Evolutionary conservation across 345 rosid species (phyloP).

Genomic region (Euclidium syriacum): DNA sequence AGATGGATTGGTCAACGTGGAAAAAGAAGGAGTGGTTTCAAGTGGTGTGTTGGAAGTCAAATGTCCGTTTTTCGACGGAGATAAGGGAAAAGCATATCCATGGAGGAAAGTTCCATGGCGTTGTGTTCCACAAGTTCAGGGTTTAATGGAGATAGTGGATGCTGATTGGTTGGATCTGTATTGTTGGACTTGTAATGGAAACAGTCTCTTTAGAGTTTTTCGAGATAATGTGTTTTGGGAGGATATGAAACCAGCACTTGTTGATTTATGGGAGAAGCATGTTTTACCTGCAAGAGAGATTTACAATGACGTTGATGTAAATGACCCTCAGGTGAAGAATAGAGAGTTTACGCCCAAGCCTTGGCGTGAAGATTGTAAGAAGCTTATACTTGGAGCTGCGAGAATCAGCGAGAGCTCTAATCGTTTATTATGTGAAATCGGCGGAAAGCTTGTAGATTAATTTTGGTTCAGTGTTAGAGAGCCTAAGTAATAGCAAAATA

Average conservation of each 20-base stretch:
- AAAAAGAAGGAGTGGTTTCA: conserved; percentile 39
- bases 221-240: conserved; percentile 60
- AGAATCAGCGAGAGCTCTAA: conserved; percentile 36
- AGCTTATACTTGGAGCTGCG: conserved; percentile 45
- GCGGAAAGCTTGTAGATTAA: conserved; percentile 31
- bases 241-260: conserved; percentile 48
- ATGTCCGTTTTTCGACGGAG: conserved; percentile 55
- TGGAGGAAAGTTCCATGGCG: conserved; percentile 57
- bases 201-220: conserved; percentile 50
- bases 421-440: conserved; percentile 41
- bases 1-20: conserved; percentile 51
- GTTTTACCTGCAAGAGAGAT: conserved; percentile 66
- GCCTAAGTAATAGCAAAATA: too few relatives aligned
- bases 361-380: conserved; percentile 42
- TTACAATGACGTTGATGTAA: conserved; percentile 27
- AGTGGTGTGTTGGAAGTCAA: conserved; percentile 67
- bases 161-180: conserved; percentile 81
- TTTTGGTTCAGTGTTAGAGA: not conserved
- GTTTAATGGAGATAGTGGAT: conserved; percentile 77
- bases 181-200: conserved; percentile 67
- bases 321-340: conserved; percentile 42
- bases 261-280: conserved; percentile 80
- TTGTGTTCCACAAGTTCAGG: conserved; percentile 72
- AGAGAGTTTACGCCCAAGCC: conserved; percentile 41
- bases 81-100: conserved; percentile 35